Percentiles rank a stretch among this genome's conserved stretches.
phyloP scores from a whole-genome alignment of 495 filamentous ascomycete species.

The Penicillium malachiteum region DNA sequence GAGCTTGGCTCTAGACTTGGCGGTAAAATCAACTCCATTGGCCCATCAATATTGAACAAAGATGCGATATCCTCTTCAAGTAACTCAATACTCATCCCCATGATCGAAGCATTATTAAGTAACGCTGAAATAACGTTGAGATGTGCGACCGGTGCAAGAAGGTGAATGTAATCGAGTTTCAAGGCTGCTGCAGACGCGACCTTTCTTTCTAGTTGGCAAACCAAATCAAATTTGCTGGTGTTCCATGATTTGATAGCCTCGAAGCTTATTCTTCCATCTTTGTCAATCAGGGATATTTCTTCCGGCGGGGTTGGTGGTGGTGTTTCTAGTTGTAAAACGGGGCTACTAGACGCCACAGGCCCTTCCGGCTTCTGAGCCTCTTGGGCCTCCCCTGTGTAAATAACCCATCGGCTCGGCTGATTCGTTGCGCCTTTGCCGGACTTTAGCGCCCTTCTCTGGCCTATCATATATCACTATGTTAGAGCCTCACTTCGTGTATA shows the following conservation, averaged over 20 bases:
- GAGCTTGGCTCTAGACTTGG: slow-evolving; percentile 19
- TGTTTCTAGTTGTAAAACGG: neutral
- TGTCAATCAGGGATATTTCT: neutral
- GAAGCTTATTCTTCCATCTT: neutral
- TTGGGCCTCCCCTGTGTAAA: slow-evolving; percentile 14
- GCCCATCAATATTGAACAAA: slow-evolving; percentile 20
- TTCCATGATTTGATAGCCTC: neutral
- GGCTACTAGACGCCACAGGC: neutral
- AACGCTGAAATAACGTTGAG: slow-evolving; percentile 17
- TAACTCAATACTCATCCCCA: slow-evolving; percentile 17
- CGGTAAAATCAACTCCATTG: slow-evolving; percentile 12
- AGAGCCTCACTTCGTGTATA: neutral
- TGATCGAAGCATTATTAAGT: slow-evolving; percentile 15
- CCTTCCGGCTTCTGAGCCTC: neutral
- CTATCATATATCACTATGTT: slow-evolving; percentile 4
- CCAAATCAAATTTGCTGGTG: neutral
- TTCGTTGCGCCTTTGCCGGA: neutral
- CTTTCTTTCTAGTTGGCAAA: neutral
- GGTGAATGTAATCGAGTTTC: neutral
- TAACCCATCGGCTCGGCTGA: slow-evolving; percentile 14
- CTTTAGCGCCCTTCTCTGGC: slow-evolving; percentile 15
- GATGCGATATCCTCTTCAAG: slow-evolving; percentile 24
- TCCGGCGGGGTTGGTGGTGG: neutral
- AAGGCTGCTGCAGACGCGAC: neutral
- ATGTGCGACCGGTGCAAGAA: slow-evolving; percentile 5